phyloP scores from a whole-genome alignment of 2,329 filamentous ascomycete species.

The Fusarium nygamai region DNA sequence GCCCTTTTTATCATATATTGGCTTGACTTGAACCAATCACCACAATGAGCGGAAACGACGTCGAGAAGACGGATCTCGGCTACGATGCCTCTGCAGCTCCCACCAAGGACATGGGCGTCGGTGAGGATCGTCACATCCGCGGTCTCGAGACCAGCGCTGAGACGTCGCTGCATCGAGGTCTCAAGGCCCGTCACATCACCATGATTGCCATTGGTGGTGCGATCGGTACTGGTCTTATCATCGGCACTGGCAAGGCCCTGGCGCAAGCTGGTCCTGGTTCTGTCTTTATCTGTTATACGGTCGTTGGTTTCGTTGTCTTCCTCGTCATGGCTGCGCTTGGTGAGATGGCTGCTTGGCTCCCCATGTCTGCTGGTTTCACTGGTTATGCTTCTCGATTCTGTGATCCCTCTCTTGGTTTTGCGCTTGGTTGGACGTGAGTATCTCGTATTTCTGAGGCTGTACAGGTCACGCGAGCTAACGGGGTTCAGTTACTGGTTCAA shows the following conservation, averaged over 20 bases:
- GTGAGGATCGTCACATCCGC: conserved; percentile 52
- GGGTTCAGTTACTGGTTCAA: conserved; percentile 68
- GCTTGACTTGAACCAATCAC: neutral
- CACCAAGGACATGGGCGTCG: conserved; percentile 17
- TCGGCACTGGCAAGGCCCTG: conserved; percentile 69
- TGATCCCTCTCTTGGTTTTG: conserved; percentile 83
- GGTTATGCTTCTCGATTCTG: conserved; percentile 83
- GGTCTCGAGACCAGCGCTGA: conserved; percentile 61
- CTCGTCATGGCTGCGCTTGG: conserved; percentile 84
- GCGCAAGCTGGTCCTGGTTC: conserved; percentile 68
- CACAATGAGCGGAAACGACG: conserved; percentile 33
- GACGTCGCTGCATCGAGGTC: conserved; percentile 61
- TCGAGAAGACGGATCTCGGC: conserved; percentile 40
- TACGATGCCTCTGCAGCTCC: conserved; percentile 29
- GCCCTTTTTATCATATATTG: neutral
- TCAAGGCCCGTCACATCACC: conserved; percentile 65
- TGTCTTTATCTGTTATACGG: conserved; percentile 75
- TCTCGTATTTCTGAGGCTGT: neutral
- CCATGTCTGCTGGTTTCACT: conserved; percentile 81
- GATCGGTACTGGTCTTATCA: conserved; percentile 78
- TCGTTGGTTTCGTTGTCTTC: conserved; percentile 78
- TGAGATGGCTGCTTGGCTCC: conserved; percentile 87
- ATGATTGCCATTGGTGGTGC: conserved; percentile 79
- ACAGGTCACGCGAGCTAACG: conserved; percentile 12
- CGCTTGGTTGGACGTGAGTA: conserved; percentile 75